These are phyloP conservation scores for Artemisia tridentata DNA, from an alignment of 129 eudicot genomes.

Conservation along the genomic window DNA sequence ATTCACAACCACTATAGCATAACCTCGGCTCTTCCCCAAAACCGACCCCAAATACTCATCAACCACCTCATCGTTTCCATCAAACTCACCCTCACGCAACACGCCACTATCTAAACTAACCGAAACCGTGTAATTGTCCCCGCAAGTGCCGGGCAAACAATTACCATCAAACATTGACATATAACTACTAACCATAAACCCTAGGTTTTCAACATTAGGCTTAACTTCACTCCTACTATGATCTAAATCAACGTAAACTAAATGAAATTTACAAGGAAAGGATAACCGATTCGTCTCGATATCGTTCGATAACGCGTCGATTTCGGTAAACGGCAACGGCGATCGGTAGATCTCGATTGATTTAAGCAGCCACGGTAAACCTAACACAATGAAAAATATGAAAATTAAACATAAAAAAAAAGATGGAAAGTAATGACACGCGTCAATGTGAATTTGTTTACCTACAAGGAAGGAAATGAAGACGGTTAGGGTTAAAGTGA, in stretches of 20 bases:
- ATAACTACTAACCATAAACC: slow-evolving; percentile 40
- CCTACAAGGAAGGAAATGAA: slow-evolving; percentile 82
- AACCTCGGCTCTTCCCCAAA: slow-evolving; percentile 40
- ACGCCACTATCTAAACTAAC: slow-evolving; percentile 64
- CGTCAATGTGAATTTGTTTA: background rate
- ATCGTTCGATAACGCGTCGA: slow-evolving; percentile 51
- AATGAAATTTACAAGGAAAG: slow-evolving; percentile 49
- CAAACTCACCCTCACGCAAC: slow-evolving; percentile 26
- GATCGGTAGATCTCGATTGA: slow-evolving; percentile 92
- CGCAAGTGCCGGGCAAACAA: slow-evolving; percentile 63
- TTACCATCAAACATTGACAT: slow-evolving; percentile 47
- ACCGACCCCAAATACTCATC: slow-evolving; percentile 58
- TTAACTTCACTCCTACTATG: background rate
- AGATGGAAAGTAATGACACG: too few species aligned
- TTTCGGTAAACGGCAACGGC: slow-evolving; percentile 73
- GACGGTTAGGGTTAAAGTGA: slow-evolving; percentile 57
- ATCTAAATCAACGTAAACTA: slow-evolving; percentile 50
- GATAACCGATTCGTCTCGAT: slow-evolving; percentile 52
- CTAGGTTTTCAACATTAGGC: slow-evolving; percentile 24
- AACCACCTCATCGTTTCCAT: slow-evolving; percentile 45
- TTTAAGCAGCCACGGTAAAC: slow-evolving; percentile 78
- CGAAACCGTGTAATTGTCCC: slow-evolving; percentile 50
- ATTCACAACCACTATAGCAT: slow-evolving; percentile 66
- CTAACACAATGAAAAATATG: slow-evolving; percentile 31
- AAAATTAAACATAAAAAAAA: too few species aligned